These are phyloP conservation scores for Jacaranda mimosifolia DNA, from an alignment of 257 asterid species.

Conservation along the genomic window DNA sequence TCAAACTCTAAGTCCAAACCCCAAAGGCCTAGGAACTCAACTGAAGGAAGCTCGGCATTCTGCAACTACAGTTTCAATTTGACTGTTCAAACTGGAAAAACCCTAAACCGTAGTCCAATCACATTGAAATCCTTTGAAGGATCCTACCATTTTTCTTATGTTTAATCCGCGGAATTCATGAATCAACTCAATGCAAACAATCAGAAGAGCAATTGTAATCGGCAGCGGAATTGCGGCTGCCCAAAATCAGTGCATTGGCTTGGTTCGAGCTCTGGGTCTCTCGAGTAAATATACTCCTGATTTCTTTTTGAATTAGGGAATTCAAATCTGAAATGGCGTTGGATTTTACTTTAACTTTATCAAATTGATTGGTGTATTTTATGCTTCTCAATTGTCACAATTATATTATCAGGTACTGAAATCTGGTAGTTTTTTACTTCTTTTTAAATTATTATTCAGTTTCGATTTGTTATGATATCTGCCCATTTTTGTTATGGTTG, in stretches of 20 bases:
- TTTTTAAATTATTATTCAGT: neutral
- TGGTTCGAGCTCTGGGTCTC: constrained; percentile 81
- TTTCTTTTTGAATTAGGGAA: neutral
- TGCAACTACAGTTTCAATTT: constrained; percentile 1
- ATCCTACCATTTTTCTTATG: neutral
- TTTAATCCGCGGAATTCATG: constrained; percentile 7
- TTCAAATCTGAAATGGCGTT: neutral
- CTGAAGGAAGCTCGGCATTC: neutral
- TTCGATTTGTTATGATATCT: neutral
- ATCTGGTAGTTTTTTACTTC: neutral
- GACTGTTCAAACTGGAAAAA: neutral
- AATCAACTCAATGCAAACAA: constrained; percentile 52
- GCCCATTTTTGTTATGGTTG: constrained; percentile 25
- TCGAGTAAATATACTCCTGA: constrained; percentile 48
- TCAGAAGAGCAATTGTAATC: constrained; percentile 75
- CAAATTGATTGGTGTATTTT: constrained; percentile 21
- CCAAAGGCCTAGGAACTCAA: neutral
- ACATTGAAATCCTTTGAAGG: neutral
- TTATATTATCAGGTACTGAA: neutral
- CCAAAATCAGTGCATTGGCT: constrained; percentile 82
- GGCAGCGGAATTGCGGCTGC: constrained; percentile 88
- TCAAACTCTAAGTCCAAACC: neutral
- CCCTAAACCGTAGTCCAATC: neutral
- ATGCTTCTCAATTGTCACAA: neutral
- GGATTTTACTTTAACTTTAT: neutral